Conservation (phyloP, 192 early-diverging fungal genomes). For the Paraglomus brasilianum region DNA sequence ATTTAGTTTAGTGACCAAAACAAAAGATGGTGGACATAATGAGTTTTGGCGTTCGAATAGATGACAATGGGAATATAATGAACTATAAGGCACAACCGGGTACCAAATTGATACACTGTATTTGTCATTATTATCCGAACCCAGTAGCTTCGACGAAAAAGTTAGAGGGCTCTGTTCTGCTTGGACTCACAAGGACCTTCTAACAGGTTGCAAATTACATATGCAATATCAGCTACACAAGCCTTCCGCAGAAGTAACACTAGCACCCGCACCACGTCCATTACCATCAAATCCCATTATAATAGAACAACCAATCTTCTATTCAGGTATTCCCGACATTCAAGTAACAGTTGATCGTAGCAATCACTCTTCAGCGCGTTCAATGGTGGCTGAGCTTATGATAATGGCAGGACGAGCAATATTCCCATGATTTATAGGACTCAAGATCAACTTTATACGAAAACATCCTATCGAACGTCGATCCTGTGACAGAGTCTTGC, state of each 20-base stretch:
- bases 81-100: conserved; percentile 77
- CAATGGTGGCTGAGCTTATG: conserved; percentile 86
- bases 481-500: conserved; percentile 29
- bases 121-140: conserved; percentile 35
- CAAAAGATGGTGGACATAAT: conserved; percentile 38
- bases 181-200: conserved; percentile 33
- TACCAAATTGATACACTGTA: conserved; percentile 27
- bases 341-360: conserved; percentile 32
- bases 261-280: conserved; percentile 46
- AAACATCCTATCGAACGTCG: neutral
- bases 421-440: conserved; percentile 70
- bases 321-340: conserved; percentile 34
- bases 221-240: conserved; percentile 30
- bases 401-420: conserved; percentile 77
- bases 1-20: conserved; percentile 58
- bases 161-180: conserved; percentile 21
- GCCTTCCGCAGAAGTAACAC: conserved; percentile 33
- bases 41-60: conserved; percentile 69
- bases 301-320: conserved; percentile 34
- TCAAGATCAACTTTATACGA: conserved; percentile 46
- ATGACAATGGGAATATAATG: conserved; percentile 63
- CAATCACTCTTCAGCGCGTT: conserved; percentile 57
- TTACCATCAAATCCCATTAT: conserved; percentile 28
- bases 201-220: conserved; percentile 37
- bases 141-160: neutral